Percentiles rank a stretch among this genome's conserved stretches.
phyloP scores from a whole-genome alignment of 2,329 filamentous ascomycete species.

The Trichoderma asperellum region DNA sequence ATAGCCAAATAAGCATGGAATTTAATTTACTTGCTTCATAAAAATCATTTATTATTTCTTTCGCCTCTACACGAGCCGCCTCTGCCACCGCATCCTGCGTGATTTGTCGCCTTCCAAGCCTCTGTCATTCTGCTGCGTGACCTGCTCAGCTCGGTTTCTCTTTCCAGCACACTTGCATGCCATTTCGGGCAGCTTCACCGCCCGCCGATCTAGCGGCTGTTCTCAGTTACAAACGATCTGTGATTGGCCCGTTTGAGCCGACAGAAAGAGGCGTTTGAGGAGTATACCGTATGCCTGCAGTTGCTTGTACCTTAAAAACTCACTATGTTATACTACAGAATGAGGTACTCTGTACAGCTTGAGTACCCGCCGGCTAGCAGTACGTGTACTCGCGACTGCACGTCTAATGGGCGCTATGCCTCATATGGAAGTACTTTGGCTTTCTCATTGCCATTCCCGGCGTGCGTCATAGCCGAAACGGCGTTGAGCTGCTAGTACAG shows the following conservation, averaged over 20 bases:
- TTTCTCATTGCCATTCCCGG: constrained; percentile 10
- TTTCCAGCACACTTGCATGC: constrained; percentile 18
- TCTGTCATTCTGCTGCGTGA: constrained; percentile 15
- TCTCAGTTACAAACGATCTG: constrained; percentile 14
- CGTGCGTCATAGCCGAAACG: neutral
- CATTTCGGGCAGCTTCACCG: constrained; percentile 26
- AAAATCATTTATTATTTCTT: neutral
- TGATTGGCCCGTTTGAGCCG: constrained; percentile 19
- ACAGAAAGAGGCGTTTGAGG: neutral
- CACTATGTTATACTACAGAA: no score
- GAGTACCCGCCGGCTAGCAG: constrained; percentile 2
- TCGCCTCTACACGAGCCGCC: neutral
- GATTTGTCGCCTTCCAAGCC: neutral
- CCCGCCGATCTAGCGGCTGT: constrained; percentile 19
- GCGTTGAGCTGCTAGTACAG: neutral
- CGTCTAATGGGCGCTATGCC: constrained; percentile 24
- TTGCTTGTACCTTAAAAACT: neutral
- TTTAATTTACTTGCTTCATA: neutral
- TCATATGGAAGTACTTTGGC: constrained; percentile 11
- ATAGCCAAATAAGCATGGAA: neutral
- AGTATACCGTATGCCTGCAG: neutral
- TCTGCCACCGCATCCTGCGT: neutral
- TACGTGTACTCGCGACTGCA: constrained; percentile 1
- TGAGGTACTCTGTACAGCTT: neutral
- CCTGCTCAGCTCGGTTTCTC: constrained; percentile 14